phyloP scores from a whole-genome alignment of 345 rosid genomes.

The Mallotus nudiflorus region DNA sequence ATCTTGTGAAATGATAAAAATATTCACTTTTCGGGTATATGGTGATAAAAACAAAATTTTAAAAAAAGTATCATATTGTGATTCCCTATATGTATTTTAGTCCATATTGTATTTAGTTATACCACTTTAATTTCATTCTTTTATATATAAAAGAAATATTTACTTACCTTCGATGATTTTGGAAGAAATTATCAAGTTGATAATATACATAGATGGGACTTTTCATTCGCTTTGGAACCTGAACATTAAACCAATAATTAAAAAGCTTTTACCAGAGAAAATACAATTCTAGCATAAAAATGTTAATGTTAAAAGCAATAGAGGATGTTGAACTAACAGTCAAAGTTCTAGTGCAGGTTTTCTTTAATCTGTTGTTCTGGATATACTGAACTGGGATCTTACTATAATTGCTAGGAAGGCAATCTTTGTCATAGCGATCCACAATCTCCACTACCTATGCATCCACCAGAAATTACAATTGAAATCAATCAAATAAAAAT shows the following conservation, averaged over 20 bases:
- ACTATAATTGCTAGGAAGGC: constrained; percentile 19
- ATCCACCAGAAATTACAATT: not conserved
- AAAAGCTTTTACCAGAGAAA: not conserved
- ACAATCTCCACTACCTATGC: constrained; percentile 33
- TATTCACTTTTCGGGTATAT: too few species aligned
- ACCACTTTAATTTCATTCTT: not conserved
- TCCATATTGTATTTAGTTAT: too few species aligned
- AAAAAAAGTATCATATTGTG: not conserved
- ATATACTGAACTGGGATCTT: constrained; percentile 5
- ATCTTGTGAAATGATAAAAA: too few species aligned
- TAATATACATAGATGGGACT: constrained; percentile 32
- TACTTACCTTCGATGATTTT: constrained; percentile 30
- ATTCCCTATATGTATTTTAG: too few species aligned
- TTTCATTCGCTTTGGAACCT: constrained; percentile 36
- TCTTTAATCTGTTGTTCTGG: constrained; percentile 11
- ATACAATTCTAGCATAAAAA: not conserved
- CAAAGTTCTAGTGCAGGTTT: constrained; percentile 21
- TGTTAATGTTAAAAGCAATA: not conserved
- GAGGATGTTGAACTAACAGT: constrained; percentile 13
- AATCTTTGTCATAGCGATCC: constrained; percentile 26
- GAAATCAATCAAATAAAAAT: too few species aligned
- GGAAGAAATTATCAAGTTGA: constrained; percentile 31
- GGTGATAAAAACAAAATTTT: too few species aligned
- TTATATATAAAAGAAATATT: not conserved
- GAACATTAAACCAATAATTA: not conserved